These are phyloP conservation scores for Alternaria tenuissima DNA, from an alignment of 2,329 filamentous ascomycete genomes.

Conservation along the genomic window DNA sequence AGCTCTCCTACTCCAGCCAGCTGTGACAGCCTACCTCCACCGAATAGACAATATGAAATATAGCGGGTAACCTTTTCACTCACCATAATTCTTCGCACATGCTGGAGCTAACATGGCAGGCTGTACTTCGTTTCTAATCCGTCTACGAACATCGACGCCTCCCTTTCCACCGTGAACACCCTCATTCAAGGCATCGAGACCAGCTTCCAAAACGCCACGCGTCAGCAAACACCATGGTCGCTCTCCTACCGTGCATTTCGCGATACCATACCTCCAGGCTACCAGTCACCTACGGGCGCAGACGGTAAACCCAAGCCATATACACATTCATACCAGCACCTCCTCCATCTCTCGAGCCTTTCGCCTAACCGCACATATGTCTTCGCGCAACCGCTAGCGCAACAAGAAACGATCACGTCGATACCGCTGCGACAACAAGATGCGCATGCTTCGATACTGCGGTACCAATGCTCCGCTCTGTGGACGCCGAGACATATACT, in stretches of 20 bases:
- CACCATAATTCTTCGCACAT: not conserved
- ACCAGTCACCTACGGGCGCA: slow-evolving; percentile 18
- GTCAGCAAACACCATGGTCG: slow-evolving; percentile 32
- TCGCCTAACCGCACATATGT: slow-evolving; percentile 32
- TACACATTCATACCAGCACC: slow-evolving; percentile 40
- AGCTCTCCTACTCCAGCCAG: not conserved
- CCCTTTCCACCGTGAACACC: slow-evolving; percentile 29
- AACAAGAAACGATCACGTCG: slow-evolving; percentile 26
- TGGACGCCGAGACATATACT: slow-evolving; percentile 40
- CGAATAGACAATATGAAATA: slow-evolving; percentile 25
- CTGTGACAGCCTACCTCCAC: not conserved
- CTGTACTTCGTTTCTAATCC: slow-evolving; percentile 46
- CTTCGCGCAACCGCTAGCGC: slow-evolving; percentile 30
- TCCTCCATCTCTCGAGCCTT: slow-evolving; percentile 39
- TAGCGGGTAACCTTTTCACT: slow-evolving; percentile 21
- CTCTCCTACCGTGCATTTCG: slow-evolving; percentile 47
- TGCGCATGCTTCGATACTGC: slow-evolving; percentile 24
- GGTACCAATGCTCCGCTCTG: slow-evolving; percentile 34
- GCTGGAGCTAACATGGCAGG: slow-evolving; percentile 21
- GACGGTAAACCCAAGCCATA: slow-evolving; percentile 26
- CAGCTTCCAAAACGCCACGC: slow-evolving; percentile 33
- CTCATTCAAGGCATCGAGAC: slow-evolving; percentile 41
- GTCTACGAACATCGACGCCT: slow-evolving; percentile 31
- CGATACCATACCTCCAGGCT: slow-evolving; percentile 32
- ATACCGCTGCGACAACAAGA: slow-evolving; percentile 39